Base-by-base conservation (phyloP, 257 asterid genomes). In the Rhazya stricta region DNA sequence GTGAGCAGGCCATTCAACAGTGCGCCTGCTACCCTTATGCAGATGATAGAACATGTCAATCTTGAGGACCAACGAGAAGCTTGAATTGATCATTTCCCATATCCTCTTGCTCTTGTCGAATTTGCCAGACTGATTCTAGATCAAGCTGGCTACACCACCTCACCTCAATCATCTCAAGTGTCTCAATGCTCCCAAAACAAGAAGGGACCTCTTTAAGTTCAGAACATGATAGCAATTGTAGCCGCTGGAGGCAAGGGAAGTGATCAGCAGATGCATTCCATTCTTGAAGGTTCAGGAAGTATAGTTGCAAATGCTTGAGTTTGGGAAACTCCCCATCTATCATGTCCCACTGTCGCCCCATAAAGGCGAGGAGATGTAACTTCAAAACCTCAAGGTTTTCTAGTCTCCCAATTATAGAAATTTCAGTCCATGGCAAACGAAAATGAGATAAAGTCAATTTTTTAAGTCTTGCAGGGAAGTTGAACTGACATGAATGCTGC, bases 381-480 rank as follows among this genome's bases (percentile, higher is more conserved):
- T 70, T 43, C 36, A 77, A 69, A 30, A 77, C 76, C 51, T n/a
- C 71, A 7, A 69, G 80, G 5, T 37, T 58, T 25, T 51, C 48
- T 21, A 71, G 76, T 23, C 11, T 37, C 37, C 39, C 76, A 5
- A 72, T 72, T 0, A 9, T 11, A 25, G 46, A 12, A 0, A 77
- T 36, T 1, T 27, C 57, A 15, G 19, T 7, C 60, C 58, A 27
- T 0, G 16, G 8, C 10, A 77, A 1, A 23, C 27, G 4, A 62
- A 34, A 29, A 43, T 36, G 48, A 16, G 30, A 39, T 12, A 77
- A 27, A 56, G 80, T 43, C 39, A 69, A 43, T n/a, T 69, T 60
- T 45, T 68, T 76, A 6, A 74, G 75, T 56, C 48, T 67, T 18
- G 39, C 72, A 13, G 81, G 81, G 25, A 79, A 74, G 70, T 27